Evolutionary conservation across 2,329 filamentous ascomycete genomes (phyloP).

Genomic region (Verticillium klebahnii): DNA sequence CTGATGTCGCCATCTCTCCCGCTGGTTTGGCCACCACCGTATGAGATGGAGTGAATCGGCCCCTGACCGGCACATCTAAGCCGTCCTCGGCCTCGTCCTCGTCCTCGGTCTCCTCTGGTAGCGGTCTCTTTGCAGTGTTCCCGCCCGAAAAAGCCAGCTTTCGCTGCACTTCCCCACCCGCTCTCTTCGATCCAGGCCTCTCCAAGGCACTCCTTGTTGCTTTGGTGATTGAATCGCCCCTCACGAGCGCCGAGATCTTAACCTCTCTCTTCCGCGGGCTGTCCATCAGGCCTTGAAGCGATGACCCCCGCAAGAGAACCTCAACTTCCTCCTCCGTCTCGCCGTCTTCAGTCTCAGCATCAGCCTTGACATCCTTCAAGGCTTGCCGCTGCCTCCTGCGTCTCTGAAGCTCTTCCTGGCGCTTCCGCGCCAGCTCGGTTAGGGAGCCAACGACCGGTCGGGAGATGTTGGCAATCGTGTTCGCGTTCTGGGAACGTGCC

Average conservation of each 20-base stretch:
- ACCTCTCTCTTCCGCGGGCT: constrained; percentile 27
- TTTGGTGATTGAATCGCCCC: background rate
- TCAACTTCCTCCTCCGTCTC: constrained; percentile 21
- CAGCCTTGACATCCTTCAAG: constrained; percentile 15
- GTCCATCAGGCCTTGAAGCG: constrained; percentile 39
- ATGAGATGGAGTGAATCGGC: background rate
- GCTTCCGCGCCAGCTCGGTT: constrained; percentile 28
- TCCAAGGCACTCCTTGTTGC: background rate
- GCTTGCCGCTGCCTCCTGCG: constrained; percentile 29
- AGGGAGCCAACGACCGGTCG: constrained; percentile 42
- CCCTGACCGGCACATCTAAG: background rate
- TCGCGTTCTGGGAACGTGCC: constrained; percentile 50
- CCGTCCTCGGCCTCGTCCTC: constrained; percentile 1
- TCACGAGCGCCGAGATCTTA: constrained; percentile 18
- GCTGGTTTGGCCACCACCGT: background rate
- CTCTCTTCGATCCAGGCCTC: background rate
- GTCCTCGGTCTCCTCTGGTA: background rate
- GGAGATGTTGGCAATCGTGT: constrained; percentile 44
- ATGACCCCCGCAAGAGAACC: constrained; percentile 26
- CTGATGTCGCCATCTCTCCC: background rate
- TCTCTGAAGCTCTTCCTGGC: constrained; percentile 28
- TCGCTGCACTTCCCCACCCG: background rate
- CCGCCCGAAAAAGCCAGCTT: background rate
- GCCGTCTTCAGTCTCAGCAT: constrained; percentile 11
- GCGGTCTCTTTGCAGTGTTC: background rate